A percentile compares a stretch with the other conserved stretches of the same genome.
phyloP scores from a whole-genome alignment of 169 alveolate genomes.

The Cyclospora cayetanensis region DNA sequence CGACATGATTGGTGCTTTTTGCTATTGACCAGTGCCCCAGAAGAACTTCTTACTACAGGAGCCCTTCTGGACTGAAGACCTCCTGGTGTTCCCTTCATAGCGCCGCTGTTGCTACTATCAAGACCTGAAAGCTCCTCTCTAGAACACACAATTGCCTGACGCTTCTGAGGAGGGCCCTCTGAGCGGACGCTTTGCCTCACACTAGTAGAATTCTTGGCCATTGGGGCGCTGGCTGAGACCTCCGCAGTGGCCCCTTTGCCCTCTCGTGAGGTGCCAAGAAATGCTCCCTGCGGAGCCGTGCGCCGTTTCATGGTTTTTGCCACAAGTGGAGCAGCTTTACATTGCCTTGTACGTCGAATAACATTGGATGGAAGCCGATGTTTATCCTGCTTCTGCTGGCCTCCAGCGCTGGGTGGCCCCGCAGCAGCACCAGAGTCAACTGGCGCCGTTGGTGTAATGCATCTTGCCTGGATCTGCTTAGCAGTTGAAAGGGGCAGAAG shows the following conservation, averaged over 20 bases:
- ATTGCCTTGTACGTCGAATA: too few species aligned
- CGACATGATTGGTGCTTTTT: neutral
- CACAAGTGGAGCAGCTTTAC: too few species aligned
- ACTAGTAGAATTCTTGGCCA: neutral
- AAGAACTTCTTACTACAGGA: neutral
- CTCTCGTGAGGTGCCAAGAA: neutral
- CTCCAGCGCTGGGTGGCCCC: too few species aligned
- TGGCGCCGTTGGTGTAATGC: too few species aligned
- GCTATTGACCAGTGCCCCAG: neutral
- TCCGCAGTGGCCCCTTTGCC: neutral
- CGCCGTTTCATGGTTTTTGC: neutral
- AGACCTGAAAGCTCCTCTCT: conserved; percentile 4
- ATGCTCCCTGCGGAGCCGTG: neutral
- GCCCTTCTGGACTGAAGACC: neutral
- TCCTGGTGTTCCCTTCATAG: neutral
- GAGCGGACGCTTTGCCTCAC: conserved; percentile 3
- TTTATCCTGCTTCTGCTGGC: too few species aligned
- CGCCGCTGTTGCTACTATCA: conserved; percentile 17
- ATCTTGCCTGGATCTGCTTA: neutral
- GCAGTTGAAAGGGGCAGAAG: too few species aligned
- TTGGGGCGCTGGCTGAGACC: neutral
- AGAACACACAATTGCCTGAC: conserved; percentile 28
- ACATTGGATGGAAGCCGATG: too few species aligned
- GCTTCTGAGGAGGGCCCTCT: conserved; percentile 57
- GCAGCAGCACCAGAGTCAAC: too few species aligned